A percentile compares a stretch with the other conserved stretches of the same genome.
Conservation (phyloP, 345 rosid genomes). For the Adansonia digitata region DNA sequence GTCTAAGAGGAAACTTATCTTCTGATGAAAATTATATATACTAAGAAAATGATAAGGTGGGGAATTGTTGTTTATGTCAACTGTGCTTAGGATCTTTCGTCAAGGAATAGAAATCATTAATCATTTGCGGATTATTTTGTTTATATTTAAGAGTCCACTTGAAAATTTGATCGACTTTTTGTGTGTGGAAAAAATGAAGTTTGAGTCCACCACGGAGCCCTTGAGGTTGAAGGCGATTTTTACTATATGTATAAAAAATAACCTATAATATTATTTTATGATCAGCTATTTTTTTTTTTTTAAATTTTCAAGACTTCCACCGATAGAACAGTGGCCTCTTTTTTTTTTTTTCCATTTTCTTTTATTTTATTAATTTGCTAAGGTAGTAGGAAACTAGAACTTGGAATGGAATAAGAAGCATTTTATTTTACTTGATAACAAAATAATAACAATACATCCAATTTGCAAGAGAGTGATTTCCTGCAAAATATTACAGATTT, state of each 20-base stretch:
- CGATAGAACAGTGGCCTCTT: too few species aligned
- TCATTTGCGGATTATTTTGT: background rate
- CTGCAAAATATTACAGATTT: background rate
- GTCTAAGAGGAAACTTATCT: background rate
- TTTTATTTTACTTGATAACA: background rate
- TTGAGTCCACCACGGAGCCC: background rate
- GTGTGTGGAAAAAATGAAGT: too few species aligned
- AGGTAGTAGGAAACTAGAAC: too few species aligned
- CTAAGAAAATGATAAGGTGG: background rate
- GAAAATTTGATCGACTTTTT: background rate
- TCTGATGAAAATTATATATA: background rate
- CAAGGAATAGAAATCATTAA: background rate
- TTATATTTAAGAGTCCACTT: background rate
- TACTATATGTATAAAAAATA: background rate
- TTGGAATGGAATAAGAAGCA: background rate
- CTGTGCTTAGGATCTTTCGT: background rate
- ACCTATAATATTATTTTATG: background rate
- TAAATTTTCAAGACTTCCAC: too few species aligned
- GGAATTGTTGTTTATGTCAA: too few species aligned
- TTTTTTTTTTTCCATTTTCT: too few species aligned
- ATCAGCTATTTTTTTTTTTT: background rate
- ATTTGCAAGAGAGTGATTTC: background rate
- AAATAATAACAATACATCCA: background rate
- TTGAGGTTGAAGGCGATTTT: constrained; percentile 13
- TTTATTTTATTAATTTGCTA: too few species aligned